Evolutionary conservation across 768 basidiomycete genomes (phyloP).

Genomic region (Leccinum imitatum): DNA sequence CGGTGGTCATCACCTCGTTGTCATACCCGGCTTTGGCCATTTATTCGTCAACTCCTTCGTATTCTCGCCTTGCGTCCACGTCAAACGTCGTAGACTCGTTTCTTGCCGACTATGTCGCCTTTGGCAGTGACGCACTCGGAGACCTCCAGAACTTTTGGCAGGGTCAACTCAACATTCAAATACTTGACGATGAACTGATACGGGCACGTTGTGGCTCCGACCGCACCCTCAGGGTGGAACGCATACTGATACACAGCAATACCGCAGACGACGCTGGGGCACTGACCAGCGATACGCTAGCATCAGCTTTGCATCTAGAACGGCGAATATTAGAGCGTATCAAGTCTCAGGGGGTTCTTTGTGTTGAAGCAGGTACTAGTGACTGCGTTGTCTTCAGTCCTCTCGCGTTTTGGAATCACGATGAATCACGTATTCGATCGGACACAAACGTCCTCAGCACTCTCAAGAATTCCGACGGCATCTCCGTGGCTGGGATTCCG

Average conservation of each 20-base stretch:
- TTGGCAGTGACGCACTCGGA: constrained; percentile 52
- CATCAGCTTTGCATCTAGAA: constrained; percentile 66
- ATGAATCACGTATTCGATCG: constrained; percentile 49
- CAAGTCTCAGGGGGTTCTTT: constrained; percentile 43
- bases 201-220: constrained; percentile 70
- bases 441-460: constrained; percentile 61
- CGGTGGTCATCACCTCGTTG: constrained; percentile 84
- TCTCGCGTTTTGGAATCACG: constrained; percentile 70
- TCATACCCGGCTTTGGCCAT: constrained; percentile 89
- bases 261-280: constrained; percentile 45
- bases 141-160: constrained; percentile 77
- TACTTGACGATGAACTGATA: constrained; percentile 68
- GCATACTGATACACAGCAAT: constrained; percentile 64
- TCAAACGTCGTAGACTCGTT: constrained; percentile 64
- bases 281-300: constrained; percentile 60
- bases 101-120: constrained; percentile 49
- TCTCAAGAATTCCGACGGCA: constrained; percentile 50
- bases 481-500: constrained; percentile 60
- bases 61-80: constrained; percentile 52
- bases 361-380: constrained; percentile 52
- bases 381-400: constrained; percentile 74
- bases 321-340: constrained; percentile 47
- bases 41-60: constrained; percentile 72
- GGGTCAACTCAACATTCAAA: constrained; percentile 57
- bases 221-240: constrained; percentile 72